Evolutionary conservation across 352 stramenopile genomes (phyloP), one percentile per base, ranked within the genome.

Genomic region (Pythium periplocum): DNA sequence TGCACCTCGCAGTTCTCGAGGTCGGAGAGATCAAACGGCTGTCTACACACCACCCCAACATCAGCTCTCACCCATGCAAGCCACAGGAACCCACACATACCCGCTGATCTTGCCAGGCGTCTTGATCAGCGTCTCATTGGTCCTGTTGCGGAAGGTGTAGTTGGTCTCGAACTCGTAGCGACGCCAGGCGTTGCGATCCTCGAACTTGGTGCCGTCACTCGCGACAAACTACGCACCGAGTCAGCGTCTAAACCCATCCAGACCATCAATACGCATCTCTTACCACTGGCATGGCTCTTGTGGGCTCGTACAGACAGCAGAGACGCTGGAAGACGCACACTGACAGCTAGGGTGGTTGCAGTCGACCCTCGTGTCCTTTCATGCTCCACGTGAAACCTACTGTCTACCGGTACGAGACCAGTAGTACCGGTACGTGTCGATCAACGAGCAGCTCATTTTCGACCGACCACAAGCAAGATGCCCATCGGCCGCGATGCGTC

Each of bases 161-260:
- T 93, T 93, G 46, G 83, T 93, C 55, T 96, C 84, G 62, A 96
- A 96, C 66, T 97, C 86, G 58, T 97, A 95, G 52, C 87, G 78
- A 38, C 83, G 75, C 76, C 86, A 96, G 26, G 72, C 73, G 44
- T 75, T 64, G 48, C 86, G 79, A 62, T 96, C 82, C 39, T 86
- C 74, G 35, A 97, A 97, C 62, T 76, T 76, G 41, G 71, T 95
- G 17, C 88, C 87, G 61, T 96, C 87, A n/a, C 68, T 89, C n/a
- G 87, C 86, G 32, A 75, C 84, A 57, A 94, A 96, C 54, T 75
- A 53, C 30, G 36, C 30, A 11, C 17, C 17, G 17, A 26, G 17
- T 26, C 17, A 26, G 17, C 17, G 17, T 26, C 17, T 26, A 26
- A 26, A 26, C 17, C 17, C 17, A 26, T 26, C 17, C 17, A 26